Base-by-base conservation (phyloP, 441 rosid species). In the Syzygium syzygioides region DNA sequence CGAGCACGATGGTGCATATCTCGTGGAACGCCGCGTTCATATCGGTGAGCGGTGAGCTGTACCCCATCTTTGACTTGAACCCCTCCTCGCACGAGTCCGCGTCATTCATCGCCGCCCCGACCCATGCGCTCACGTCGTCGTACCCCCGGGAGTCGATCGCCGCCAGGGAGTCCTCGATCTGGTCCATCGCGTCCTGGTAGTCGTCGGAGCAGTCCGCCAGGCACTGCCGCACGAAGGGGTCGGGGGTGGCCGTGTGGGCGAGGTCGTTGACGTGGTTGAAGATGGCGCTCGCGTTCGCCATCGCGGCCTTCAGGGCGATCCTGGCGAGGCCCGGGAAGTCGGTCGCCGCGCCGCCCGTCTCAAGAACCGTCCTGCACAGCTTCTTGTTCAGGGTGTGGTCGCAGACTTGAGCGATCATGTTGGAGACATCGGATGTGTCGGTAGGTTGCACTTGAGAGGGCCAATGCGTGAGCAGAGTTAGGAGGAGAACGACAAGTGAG, bases 61-160 rank as follows among this genome's bases (percentile, higher is more conserved):
- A 85, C 6, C 87, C 87, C n/a, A 0, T 7, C 87, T 32, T 85
- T 28, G 45, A 55, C 66, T 57, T 53, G 59, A 85, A 85, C 50
- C 87, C 59, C 23, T 85, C 87, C 87, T 85, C 87, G 60, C 87
- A 85, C n/a, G 87, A 55, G 62, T 85, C 66, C 26, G 66, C 87
- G 10, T 55, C 66, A 9, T 85, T 55, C 87, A 85, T 55, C 50
- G 87, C 87, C 12, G 66, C 41, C 45, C 19, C 87, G 11, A 85
- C 62, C 87, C 87, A 85, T 2, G 87, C 87, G 19, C 6, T 55
- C 30, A 85, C 6, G 66, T 85, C 52, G 28, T 85, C 87, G 45
- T 85, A 85, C 20, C 66, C 87, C 17, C 87, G 41, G 48, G 87
- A 28, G 26, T 85, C 87, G 18, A 85, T 64, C 50, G 87, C 87